Conservation (phyloP, 805 yeast genomes). For the Candida glaebosa region DNA sequence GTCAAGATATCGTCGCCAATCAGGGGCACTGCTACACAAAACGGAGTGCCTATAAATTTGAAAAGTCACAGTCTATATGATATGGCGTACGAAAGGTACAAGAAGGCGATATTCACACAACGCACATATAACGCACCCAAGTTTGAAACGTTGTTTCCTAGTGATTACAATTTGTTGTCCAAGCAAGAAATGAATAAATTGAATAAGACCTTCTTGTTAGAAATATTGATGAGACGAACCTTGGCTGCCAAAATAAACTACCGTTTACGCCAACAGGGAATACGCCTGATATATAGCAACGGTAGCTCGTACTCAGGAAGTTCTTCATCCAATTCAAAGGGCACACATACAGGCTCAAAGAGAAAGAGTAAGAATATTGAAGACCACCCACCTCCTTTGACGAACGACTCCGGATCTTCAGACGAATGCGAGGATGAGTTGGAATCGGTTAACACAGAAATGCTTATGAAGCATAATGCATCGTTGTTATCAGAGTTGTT, state of each 20-base stretch:
- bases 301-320: not conserved
- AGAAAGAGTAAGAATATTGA: too few species aligned
- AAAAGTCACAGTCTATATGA: slow-evolving; percentile 10
- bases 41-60: slow-evolving; percentile 3
- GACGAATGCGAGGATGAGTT: slow-evolving; percentile 17
- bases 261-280: slow-evolving; percentile 22
- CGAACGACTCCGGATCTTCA: slow-evolving; percentile 18
- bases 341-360: slow-evolving; percentile 4
- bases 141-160: slow-evolving; percentile 27
- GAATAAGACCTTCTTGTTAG: slow-evolving; percentile 31
- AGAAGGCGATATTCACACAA: slow-evolving; percentile 21
- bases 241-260: slow-evolving; percentile 40
- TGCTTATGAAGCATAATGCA: slow-evolving; percentile 27
- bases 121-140: slow-evolving; percentile 20
- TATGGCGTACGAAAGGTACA: slow-evolving; percentile 26
- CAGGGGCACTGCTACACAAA: slow-evolving; percentile 13
- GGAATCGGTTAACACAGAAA: slow-evolving; percentile 25
- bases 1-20: slow-evolving; percentile 15
- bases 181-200: slow-evolving; percentile 24
- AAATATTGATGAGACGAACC: slow-evolving; percentile 37
- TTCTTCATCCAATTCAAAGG: slow-evolving; percentile 5
- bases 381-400: slow-evolving; percentile 14
- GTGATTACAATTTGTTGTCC: slow-evolving; percentile 20
- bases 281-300: not conserved
- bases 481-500: slow-evolving; percentile 29